These are phyloP conservation scores for Perilla frutescens DNA, from an alignment of 257 asterid genomes.

Conservation along the genomic window DNA sequence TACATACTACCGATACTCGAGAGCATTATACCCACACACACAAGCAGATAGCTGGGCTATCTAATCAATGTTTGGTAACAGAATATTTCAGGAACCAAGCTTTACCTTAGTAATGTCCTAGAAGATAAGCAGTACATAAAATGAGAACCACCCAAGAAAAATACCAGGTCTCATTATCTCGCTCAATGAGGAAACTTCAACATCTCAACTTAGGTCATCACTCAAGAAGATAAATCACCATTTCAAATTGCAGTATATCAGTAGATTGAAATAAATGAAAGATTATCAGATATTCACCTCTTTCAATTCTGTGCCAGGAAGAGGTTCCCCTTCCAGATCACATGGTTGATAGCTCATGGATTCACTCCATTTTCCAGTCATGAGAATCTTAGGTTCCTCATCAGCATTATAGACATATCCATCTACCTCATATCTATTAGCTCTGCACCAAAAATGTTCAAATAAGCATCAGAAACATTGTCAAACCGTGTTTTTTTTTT, in stretches of 20 bases:
- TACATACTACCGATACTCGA: conserved; percentile 6
- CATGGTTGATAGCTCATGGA: conserved; percentile 91
- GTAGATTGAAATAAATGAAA: conserved; percentile 17
- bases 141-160: conserved; percentile 1
- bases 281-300: conserved; percentile 60
- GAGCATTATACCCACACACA: background rate
- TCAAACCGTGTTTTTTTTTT: background rate
- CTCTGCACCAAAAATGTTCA: conserved; percentile 53
- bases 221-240: background rate
- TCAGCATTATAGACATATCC: conserved; percentile 90
- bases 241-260: conserved; percentile 24
- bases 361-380: conserved; percentile 98
- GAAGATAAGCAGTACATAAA: background rate
- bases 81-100: conserved; percentile 12
- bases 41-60: conserved; percentile 9
- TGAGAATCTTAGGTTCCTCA: conserved; percentile 95
- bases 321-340: conserved; percentile 97
- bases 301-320: conserved; percentile 82
- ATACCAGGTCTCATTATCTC: conserved; percentile 1
- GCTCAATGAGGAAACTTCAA: background rate
- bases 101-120: background rate
- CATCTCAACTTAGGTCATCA: background rate
- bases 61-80: background rate
- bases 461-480: conserved; percentile 37
- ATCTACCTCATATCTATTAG: conserved; percentile 97